Conservation (phyloP, 306 rosid genomes). For the Ammopiptanthus mongolicus region DNA sequence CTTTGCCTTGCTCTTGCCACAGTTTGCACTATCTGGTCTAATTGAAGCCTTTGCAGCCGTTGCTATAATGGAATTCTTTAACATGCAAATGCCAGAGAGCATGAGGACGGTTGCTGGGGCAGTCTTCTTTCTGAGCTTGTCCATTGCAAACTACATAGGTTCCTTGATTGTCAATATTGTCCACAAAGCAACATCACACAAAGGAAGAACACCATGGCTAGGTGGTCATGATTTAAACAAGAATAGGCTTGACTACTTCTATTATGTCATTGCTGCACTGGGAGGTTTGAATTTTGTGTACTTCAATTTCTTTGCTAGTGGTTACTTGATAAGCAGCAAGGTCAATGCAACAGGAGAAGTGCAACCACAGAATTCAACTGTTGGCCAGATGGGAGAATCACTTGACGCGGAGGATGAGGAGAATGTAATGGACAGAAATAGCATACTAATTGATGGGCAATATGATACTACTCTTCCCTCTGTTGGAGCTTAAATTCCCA, state of each 20-base stretch:
- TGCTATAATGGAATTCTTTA: conserved; percentile 70
- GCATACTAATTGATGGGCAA: not conserved
- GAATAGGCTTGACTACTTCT: conserved; percentile 52
- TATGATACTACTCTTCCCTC: not conserved
- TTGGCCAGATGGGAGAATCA: not conserved
- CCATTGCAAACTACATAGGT: conserved; percentile 54
- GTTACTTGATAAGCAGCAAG: conserved; percentile 9
- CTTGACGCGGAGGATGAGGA: conserved; percentile 16
- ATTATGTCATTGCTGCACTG: conserved; percentile 44
- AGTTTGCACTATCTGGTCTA: conserved; percentile 50
- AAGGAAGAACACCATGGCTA: conserved; percentile 49
- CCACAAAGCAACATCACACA: conserved; percentile 23
- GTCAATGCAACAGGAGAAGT: not conserved
- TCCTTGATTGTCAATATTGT: conserved; percentile 47
- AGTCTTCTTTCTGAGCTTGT: conserved; percentile 58
- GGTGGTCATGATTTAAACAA: conserved; percentile 62
- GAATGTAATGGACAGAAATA: conserved; percentile 5
- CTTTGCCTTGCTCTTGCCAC: conserved; percentile 49
- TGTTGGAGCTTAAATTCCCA: not conserved
- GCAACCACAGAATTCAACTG: not conserved
- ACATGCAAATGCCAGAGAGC: conserved; percentile 58
- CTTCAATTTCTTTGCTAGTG: conserved; percentile 49
- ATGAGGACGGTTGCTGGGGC: conserved; percentile 84
- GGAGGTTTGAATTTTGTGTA: conserved; percentile 51
- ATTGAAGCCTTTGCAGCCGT: conserved; percentile 66